Conservation (phyloP, 148 eudicot genomes). For the Vaccinium myrtillus region DNA sequence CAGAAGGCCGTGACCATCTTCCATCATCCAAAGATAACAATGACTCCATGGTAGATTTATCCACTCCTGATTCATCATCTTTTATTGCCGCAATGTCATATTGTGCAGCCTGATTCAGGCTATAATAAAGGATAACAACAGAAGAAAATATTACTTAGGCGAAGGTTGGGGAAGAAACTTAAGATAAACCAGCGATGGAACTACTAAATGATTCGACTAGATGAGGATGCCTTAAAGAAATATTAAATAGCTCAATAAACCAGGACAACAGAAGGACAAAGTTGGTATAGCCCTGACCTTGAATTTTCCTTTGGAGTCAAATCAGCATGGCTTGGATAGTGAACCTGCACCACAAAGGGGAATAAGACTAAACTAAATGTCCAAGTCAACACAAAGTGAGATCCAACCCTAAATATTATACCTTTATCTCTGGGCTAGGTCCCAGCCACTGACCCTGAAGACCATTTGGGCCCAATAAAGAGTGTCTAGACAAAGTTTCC, state of each 20-base stretch:
- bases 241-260: slow-evolving; percentile 4
- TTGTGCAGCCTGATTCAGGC: slow-evolving; percentile 49
- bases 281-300: slow-evolving; percentile 47
- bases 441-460: slow-evolving; percentile 80
- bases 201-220: neutral
- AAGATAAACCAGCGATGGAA: neutral
- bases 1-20: slow-evolving; percentile 62
- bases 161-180: neutral
- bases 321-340: slow-evolving; percentile 72
- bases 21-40: slow-evolving; percentile 90
- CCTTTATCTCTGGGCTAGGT: slow-evolving; percentile 77
- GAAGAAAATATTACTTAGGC: slow-evolving; percentile 27
- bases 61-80: slow-evolving; percentile 40
- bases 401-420: slow-evolving; percentile 15
- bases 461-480: slow-evolving; percentile 86
- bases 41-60: slow-evolving; percentile 66
- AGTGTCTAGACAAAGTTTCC: slow-evolving; percentile 96
- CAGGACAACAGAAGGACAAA: neutral
- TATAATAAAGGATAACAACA: slow-evolving; percentile 26
- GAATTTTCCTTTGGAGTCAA: slow-evolving; percentile 45
- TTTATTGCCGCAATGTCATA: slow-evolving; percentile 39
- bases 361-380: slow-evolving; percentile 8
- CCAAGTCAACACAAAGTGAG: neutral
- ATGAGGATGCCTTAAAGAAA: neutral
- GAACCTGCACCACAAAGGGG: slow-evolving; percentile 48